A percentile compares a stretch with the other conserved stretches of the same genome.
Evolutionary conservation across 495 filamentous ascomycete species (phyloP).

Genomic region (Bryoglossum gracile): DNA sequence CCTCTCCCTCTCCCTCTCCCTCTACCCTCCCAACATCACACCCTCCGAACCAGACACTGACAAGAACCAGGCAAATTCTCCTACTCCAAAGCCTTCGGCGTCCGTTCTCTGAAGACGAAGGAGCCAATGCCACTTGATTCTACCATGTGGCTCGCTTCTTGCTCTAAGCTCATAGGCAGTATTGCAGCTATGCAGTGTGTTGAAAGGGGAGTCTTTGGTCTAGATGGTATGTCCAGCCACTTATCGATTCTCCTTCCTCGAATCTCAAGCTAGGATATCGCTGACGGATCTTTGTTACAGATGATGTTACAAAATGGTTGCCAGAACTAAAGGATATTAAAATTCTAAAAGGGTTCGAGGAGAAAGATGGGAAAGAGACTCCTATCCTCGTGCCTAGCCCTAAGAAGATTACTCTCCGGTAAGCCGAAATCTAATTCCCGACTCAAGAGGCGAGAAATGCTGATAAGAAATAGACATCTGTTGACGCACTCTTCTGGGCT

Average conservation of each 20-base stretch:
- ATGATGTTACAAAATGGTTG: conserved; percentile 17
- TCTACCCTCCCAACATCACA: too few species aligned
- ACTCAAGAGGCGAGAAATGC: conserved; percentile 6
- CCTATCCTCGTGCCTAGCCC: conserved; percentile 12
- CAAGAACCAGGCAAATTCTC: conserved; percentile 3
- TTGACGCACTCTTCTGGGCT: conserved; percentile 21
- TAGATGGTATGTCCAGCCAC: too few species aligned
- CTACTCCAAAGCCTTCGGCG: conserved; percentile 16
- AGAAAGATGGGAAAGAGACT: conserved; percentile 11
- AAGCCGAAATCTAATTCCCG: not conserved
- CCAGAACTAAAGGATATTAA: conserved; percentile 25
- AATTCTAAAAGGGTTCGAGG: conserved; percentile 25
- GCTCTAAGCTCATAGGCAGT: conserved; percentile 46
- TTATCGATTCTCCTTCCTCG: too few species aligned
- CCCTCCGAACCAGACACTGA: too few species aligned
- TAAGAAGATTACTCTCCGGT: conserved; percentile 20
- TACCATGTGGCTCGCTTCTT: conserved; percentile 51
- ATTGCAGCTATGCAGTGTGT: conserved; percentile 57
- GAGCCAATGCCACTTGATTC: conserved; percentile 41
- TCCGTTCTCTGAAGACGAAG: not conserved
- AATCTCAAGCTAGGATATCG: too few species aligned
- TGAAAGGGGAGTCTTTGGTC: conserved; percentile 42
- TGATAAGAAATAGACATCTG: conserved; percentile 15
- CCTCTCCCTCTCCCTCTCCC: too few species aligned
- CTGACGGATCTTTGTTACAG: too few species aligned